phyloP scores from a whole-genome alignment of 23 red algal genomes.

The Gracilariopsis chorda region DNA sequence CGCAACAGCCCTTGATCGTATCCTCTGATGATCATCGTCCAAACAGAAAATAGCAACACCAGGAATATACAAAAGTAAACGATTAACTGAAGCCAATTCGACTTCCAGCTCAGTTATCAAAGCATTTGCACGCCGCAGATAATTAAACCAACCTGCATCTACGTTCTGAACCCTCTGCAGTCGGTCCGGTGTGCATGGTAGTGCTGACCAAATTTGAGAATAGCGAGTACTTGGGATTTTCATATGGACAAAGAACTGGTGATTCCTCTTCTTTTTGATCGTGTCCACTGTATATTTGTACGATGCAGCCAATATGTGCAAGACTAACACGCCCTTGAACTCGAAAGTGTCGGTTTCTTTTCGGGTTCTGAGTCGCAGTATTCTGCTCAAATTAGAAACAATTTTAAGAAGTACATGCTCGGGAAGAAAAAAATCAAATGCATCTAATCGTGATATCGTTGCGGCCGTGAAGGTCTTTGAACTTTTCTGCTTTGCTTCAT shows the following conservation, averaged over 20 bases:
- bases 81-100: background rate
- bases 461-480: background rate
- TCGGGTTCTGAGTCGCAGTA: background rate
- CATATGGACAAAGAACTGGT: background rate
- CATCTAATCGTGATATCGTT: background rate
- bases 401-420: background rate
- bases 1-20: background rate
- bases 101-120: constrained; percentile 5
- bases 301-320: background rate
- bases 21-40: background rate
- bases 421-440: constrained; percentile 16
- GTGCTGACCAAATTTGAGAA: background rate
- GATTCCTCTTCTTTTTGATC: background rate
- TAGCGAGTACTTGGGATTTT: background rate
- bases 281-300: background rate
- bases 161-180: background rate
- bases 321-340: background rate
- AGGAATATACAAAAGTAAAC: background rate
- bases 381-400: background rate
- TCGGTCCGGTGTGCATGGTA: background rate
- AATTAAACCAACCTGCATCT: background rate
- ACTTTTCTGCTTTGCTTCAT: background rate
- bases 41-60: background rate
- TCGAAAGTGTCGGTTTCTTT: background rate
- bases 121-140: background rate